Percentiles rank a stretch among this genome's conserved stretches.
These are phyloP conservation scores for Populus hybrid DNA, from an alignment of 441 rosid species.

Conservation along the genomic window DNA sequence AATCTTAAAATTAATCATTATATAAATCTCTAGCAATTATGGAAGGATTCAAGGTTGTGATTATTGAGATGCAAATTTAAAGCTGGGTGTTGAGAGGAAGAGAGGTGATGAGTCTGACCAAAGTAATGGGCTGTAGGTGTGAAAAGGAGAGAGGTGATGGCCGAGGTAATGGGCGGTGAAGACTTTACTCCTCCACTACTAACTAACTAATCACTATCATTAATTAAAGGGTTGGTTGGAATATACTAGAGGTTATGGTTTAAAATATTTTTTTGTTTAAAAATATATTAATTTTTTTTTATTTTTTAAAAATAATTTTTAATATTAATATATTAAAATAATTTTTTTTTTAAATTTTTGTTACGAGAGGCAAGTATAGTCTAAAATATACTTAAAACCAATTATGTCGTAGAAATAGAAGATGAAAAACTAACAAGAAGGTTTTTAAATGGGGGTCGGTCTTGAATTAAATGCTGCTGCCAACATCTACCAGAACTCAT, in stretches of 20 bases:
- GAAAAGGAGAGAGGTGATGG: not conserved
- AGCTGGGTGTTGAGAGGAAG: not conserved
- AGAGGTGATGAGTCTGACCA: not conserved
- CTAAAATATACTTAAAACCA: not conserved
- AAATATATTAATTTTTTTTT: no score
- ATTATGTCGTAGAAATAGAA: not conserved
- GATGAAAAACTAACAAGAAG: not conserved
- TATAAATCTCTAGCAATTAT: no score
- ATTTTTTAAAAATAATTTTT: no score
- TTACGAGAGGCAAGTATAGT: no score
- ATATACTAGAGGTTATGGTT: no score
- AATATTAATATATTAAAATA: no score
- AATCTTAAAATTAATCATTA: no score
- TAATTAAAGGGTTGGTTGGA: no score
- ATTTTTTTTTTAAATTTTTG: no score
- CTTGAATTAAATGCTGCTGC: constrained; percentile 33
- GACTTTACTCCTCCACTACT: not conserved
- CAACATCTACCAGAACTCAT: constrained; percentile 23
- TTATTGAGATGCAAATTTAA: no score
- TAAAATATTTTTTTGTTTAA: no score
- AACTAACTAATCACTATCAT: not conserved
- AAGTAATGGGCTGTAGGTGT: not conserved
- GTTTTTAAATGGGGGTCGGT: constrained; percentile 17
- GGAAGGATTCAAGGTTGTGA: no score
- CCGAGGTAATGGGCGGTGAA: not conserved